These are phyloP conservation scores for Gaertneriomyces semiglobifer DNA, from an alignment of 192 early-diverging fungal genomes.

Conservation along the genomic window DNA sequence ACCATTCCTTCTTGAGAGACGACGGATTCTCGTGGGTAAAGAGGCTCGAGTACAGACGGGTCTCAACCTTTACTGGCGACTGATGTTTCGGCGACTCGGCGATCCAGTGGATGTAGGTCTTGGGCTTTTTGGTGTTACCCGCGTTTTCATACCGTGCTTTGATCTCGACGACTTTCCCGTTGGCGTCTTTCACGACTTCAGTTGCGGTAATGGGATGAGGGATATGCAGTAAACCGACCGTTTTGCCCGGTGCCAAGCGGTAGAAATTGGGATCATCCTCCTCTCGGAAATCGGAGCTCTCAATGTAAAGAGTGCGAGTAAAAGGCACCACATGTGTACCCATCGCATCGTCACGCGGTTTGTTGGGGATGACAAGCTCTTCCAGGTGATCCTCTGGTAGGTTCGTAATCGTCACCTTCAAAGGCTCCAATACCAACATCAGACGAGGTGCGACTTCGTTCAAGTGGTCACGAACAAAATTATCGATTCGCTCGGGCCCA, in stretches of 20 bases:
- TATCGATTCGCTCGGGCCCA: conserved; percentile 85
- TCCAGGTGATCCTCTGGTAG: conserved; percentile 78
- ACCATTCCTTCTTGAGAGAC: conserved; percentile 76
- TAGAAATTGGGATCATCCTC: conserved; percentile 91
- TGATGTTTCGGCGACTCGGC: conserved; percentile 77
- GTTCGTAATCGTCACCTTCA: conserved; percentile 88
- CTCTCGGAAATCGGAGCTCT: conserved; percentile 87
- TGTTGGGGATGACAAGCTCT: conserved; percentile 80
- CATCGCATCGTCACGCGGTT: conserved; percentile 82
- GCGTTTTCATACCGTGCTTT: conserved; percentile 75
- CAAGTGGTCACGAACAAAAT: conserved; percentile 90
- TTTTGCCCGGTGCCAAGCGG: conserved; percentile 88
- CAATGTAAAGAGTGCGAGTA: conserved; percentile 91
- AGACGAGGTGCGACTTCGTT: conserved; percentile 89
- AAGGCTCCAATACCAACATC: conserved; percentile 85
- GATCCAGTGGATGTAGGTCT: conserved; percentile 99
- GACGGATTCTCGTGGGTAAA: conserved; percentile 88
- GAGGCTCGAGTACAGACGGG: conserved; percentile 79
- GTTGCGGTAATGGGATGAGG: conserved; percentile 85
- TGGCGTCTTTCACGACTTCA: conserved; percentile 68
- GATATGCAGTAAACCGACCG: conserved; percentile 89
- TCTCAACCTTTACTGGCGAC: conserved; percentile 82
- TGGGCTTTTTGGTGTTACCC: conserved; percentile 71
- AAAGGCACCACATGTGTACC: conserved; percentile 87
- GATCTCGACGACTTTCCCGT: conserved; percentile 81